Evolutionary conservation across 2,329 filamentous ascomycete species (phyloP).

Genomic region (Fusarium pseudocircinatum): DNA sequence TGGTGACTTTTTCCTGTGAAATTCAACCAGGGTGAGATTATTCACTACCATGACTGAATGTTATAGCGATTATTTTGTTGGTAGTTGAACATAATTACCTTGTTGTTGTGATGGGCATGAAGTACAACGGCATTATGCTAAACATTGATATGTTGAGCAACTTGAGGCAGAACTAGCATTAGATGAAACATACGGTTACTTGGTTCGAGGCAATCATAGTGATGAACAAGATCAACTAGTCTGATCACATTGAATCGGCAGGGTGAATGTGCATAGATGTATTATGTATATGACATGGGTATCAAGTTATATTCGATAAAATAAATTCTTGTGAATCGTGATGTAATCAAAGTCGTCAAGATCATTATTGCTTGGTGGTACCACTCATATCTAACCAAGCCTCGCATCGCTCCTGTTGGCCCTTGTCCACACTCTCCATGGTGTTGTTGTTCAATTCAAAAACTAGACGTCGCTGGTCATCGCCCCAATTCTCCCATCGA

Average conservation of each 20-base stretch:
- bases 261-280: neutral
- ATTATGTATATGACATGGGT: slow-evolving; percentile 17
- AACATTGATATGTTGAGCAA: slow-evolving; percentile 13
- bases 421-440: slow-evolving; percentile 52
- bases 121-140: slow-evolving; percentile 2
- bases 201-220: neutral
- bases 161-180: slow-evolving; percentile 1
- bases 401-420: slow-evolving; percentile 50
- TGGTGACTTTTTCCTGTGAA: neutral
- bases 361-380: slow-evolving; percentile 39
- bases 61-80: neutral
- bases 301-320: slow-evolving; percentile 15
- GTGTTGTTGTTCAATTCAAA: slow-evolving; percentile 51
- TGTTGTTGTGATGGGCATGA: neutral
- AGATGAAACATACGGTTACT: neutral
- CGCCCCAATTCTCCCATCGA: slow-evolving; percentile 54
- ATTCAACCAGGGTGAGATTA: neutral
- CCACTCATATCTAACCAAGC: slow-evolving; percentile 54
- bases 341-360: neutral
- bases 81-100: neutral
- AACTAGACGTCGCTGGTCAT: slow-evolving; percentile 46
- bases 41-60: neutral
- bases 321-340: neutral
- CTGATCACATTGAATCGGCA: neutral
- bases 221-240: neutral